phyloP scores from a whole-genome alignment of 75 land plant species.

The Chamaecyparis obtusa region DNA sequence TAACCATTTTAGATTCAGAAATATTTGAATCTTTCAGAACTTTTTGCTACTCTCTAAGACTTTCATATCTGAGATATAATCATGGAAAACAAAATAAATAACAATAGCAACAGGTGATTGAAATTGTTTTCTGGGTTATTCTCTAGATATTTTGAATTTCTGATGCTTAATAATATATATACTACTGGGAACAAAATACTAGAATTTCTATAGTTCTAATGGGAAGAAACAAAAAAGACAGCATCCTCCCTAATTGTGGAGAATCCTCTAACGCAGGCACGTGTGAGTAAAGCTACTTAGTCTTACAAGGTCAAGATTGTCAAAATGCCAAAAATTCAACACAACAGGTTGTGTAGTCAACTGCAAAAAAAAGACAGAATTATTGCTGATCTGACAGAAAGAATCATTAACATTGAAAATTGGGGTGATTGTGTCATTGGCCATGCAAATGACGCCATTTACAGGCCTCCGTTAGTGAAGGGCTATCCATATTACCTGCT shows the following conservation, averaged over 20 bases:
- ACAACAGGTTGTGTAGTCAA: background rate
- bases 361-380: background rate
- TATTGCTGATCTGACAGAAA: background rate
- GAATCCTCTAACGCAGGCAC: background rate
- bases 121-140: background rate
- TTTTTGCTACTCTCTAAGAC: background rate
- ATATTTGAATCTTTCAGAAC: background rate
- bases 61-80: background rate
- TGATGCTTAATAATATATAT: background rate
- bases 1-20: background rate
- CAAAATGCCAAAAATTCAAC: background rate
- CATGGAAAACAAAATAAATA: background rate
- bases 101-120: background rate
- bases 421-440: background rate
- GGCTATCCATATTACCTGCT: background rate
- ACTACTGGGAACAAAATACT: background rate
- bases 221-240: background rate
- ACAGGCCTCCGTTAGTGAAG: background rate
- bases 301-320: background rate
- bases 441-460: background rate
- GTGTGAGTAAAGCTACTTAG: background rate
- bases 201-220: background rate
- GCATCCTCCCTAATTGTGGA: background rate
- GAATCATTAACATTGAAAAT: background rate
- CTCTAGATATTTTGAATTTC: background rate